Conservation (phyloP, 345 rosid species). For the Toxicodendron radicans region DNA sequence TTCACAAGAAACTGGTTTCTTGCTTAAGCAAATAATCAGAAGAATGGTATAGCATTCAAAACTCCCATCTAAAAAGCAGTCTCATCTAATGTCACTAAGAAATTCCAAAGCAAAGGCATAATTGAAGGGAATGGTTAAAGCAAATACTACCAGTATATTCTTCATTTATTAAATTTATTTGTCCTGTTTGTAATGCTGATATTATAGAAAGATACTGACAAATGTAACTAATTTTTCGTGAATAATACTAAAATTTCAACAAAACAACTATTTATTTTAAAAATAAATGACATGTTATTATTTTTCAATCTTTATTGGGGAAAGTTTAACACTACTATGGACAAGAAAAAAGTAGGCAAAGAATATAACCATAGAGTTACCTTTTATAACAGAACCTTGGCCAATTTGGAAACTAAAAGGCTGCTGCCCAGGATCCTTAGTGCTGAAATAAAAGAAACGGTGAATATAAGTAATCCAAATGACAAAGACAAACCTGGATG, state of each 20-base stretch:
- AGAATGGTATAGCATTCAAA: not conserved
- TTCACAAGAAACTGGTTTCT: not conserved
- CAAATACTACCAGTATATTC: not conserved
- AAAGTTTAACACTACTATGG: not conserved
- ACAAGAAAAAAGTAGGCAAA: not conserved
- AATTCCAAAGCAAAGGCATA: not conserved
- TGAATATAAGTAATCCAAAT: constrained; percentile 17
- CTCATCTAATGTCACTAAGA: not conserved
- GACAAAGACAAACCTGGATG: not conserved
- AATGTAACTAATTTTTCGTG: not conserved
- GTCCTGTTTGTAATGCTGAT: not conserved
- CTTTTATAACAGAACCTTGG: constrained; percentile 79
- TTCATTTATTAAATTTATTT: not conserved
- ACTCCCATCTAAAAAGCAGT: not conserved
- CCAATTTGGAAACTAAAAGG: constrained; percentile 89
- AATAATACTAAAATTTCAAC: not conserved
- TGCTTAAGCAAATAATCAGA: not conserved
- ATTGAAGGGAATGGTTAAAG: not conserved
- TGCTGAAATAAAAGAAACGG: constrained; percentile 43
- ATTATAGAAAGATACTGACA: not conserved
- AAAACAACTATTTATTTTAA: not conserved
- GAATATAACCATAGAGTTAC: constrained; percentile 25
- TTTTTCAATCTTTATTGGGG: not conserved
- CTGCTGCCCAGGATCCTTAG: constrained; percentile 78
- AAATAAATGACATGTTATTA: not conserved